phyloP scores from a whole-genome alignment of 1,284 basidiomycete species.

The Leccinum subfulvum region DNA sequence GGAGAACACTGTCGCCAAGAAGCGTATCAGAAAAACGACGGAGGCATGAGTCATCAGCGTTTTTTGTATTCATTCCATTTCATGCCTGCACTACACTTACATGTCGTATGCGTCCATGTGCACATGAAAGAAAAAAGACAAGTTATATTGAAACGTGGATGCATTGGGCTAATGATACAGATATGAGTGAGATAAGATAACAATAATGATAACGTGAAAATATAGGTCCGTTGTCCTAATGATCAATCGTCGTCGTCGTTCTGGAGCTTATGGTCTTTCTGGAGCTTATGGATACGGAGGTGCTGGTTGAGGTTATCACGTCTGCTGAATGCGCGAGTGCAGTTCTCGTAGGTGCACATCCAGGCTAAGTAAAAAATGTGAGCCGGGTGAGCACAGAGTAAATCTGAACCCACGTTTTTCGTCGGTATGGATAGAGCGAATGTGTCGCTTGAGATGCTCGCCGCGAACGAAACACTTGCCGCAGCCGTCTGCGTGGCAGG shows the following conservation, averaged over 20 bases:
- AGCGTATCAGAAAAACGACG: slow-evolving; percentile 46
- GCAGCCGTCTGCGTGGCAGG: slow-evolving; percentile 52
- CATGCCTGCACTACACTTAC: neutral
- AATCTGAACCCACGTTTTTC: slow-evolving; percentile 56
- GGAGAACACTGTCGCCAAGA: slow-evolving; percentile 79
- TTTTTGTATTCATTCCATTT: neutral
- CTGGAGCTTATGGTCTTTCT: slow-evolving; percentile 40
- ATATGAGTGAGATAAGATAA: slow-evolving; percentile 15
- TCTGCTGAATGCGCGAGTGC: slow-evolving; percentile 75
- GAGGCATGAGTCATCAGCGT: slow-evolving; percentile 39
- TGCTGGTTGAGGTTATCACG: slow-evolving; percentile 82
- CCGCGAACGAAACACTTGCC: slow-evolving; percentile 59
- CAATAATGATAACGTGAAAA: slow-evolving; percentile 21
- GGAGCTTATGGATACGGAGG: slow-evolving; percentile 58
- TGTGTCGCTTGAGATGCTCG: slow-evolving; percentile 70
- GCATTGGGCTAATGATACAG: slow-evolving; percentile 11
- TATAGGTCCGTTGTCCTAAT: neutral
- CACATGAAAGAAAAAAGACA: neutral
- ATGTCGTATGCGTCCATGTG: neutral
- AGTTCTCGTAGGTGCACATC: slow-evolving; percentile 65
- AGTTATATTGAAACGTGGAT: neutral
- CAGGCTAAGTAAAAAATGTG: slow-evolving; percentile 43
- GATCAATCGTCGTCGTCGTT: slow-evolving; percentile 22
- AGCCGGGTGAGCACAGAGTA: neutral
- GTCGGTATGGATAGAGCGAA: slow-evolving; percentile 65